Percentiles rank a stretch among this genome's conserved stretches.
Conservation (phyloP, 106 monocot species). For the Acorus gramineus region DNA sequence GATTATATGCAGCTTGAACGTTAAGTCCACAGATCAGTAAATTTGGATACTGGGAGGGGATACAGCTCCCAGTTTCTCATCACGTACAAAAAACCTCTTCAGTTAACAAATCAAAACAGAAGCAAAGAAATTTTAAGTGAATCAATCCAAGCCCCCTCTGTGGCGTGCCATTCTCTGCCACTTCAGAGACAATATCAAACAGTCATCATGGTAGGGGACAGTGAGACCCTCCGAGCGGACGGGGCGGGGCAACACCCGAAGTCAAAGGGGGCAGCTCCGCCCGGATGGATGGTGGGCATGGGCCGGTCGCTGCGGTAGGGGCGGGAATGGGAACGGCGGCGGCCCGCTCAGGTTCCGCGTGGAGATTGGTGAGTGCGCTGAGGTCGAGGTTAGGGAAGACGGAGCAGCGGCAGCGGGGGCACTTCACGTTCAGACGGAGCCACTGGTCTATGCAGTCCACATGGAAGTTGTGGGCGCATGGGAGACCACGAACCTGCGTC, state of each 20-base stretch:
- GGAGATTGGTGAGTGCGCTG: slow-evolving; percentile 69
- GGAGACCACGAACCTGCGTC: slow-evolving; percentile 84
- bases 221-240: slow-evolving; percentile 14
- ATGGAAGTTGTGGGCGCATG: slow-evolving; percentile 97
- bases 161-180: slow-evolving; percentile 12
- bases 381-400: slow-evolving; percentile 97
- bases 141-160: too few relatives aligned
- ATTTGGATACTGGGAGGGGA: too few relatives aligned
- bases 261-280: slow-evolving; percentile 57
- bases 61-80: too few relatives aligned
- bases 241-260: slow-evolving; percentile 58
- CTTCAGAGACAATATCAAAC: neutral
- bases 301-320: slow-evolving; percentile 22
- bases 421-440: slow-evolving; percentile 91
- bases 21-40: too few relatives aligned
- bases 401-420: slow-evolving; percentile 90
- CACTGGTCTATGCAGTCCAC: slow-evolving; percentile 98
- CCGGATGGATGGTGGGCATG: slow-evolving; percentile 34
- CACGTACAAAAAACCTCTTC: too few relatives aligned
- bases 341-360: slow-evolving; percentile 31
- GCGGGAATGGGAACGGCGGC: slow-evolving; percentile 21
- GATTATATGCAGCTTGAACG: too few relatives aligned
- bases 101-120: too few relatives aligned
- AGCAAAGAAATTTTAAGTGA: too few relatives aligned
- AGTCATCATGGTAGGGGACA: neutral